Percentiles rank a stretch among this genome's conserved stretches.
These are phyloP conservation scores for Eucalyptus cladocalyx DNA, from an alignment of 345 rosid genomes.

Conservation along the genomic window DNA sequence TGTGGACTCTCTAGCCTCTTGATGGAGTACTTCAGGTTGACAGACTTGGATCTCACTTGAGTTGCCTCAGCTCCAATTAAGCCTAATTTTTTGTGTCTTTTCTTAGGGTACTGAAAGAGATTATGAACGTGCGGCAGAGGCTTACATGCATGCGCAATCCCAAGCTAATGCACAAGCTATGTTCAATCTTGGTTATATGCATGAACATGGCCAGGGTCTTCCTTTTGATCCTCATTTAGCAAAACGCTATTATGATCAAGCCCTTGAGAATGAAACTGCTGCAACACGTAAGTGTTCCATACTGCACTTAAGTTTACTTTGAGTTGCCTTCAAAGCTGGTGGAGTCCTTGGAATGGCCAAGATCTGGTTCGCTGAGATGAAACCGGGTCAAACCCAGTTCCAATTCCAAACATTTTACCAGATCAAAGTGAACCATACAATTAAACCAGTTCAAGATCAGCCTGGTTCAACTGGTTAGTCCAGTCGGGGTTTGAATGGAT, in stretches of 20 bases:
- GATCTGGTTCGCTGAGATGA: background rate
- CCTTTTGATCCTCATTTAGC: slow-evolving; percentile 93
- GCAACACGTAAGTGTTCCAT: slow-evolving; percentile 44
- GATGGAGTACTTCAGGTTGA: background rate
- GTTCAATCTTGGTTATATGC: slow-evolving; percentile 99
- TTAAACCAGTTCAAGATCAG: background rate
- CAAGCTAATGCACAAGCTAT: slow-evolving; percentile 92
- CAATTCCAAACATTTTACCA: background rate
- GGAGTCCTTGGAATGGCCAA: background rate
- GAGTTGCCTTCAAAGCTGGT: background rate
- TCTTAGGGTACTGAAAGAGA: slow-evolving; percentile 82
- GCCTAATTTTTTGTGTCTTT: background rate
- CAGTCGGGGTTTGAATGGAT: background rate
- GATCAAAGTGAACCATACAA: background rate
- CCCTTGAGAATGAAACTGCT: slow-evolving; percentile 60
- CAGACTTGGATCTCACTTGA: background rate
- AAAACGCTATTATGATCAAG: slow-evolving; percentile 92
- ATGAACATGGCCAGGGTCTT: slow-evolving; percentile 95
- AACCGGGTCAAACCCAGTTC: background rate
- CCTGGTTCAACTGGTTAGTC: background rate
- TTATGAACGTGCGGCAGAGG: slow-evolving; percentile 93
- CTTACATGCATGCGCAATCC: slow-evolving; percentile 91
- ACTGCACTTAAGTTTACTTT: background rate
- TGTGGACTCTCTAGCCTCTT: background rate
- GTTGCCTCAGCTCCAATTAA: background rate